Conservation (phyloP, 768 basidiomycete species). For the Nidularia sp. region DNA sequence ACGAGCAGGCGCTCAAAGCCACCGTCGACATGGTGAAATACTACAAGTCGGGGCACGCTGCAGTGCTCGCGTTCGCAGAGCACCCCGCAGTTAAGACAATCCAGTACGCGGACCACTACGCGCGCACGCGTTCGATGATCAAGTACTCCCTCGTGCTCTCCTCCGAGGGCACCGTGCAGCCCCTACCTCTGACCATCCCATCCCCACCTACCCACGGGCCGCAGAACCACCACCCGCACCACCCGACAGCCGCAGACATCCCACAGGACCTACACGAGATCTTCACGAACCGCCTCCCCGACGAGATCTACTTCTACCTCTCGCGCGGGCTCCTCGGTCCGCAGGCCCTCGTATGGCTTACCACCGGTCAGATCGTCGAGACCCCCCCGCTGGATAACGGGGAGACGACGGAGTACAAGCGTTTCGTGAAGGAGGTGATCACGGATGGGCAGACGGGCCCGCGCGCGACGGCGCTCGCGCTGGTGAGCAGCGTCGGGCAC, state of each 20-base stretch:
- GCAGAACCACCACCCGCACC: slow-evolving; percentile 55
- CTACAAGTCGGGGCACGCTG: slow-evolving; percentile 85
- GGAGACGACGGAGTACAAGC: slow-evolving; percentile 90
- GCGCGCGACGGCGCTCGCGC: slow-evolving; percentile 83
- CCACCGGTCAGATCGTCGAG: slow-evolving; percentile 80
- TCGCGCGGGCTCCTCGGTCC: slow-evolving; percentile 89
- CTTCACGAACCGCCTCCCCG: slow-evolving; percentile 90
- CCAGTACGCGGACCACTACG: slow-evolving; percentile 82
- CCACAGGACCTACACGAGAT: slow-evolving; percentile 91
- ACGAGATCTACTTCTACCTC: slow-evolving; percentile 95
- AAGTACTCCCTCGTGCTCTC: slow-evolving; percentile 88
- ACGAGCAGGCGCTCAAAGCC: slow-evolving; percentile 78
- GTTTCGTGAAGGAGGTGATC: slow-evolving; percentile 94
- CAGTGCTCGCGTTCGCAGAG: slow-evolving; percentile 72
- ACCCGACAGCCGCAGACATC: slow-evolving; percentile 82
- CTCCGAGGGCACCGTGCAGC: slow-evolving; percentile 78
- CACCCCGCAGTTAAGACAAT: slow-evolving; percentile 79
- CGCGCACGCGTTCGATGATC: slow-evolving; percentile 86
- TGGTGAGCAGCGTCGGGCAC: slow-evolving; percentile 79
- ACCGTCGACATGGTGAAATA: slow-evolving; percentile 91
- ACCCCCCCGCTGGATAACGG: slow-evolving; percentile 91
- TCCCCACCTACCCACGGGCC: slow-evolving; percentile 45
- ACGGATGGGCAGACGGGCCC: slow-evolving; percentile 95
- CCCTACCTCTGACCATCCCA: slow-evolving; percentile 70
- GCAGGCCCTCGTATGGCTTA: slow-evolving; percentile 93